Percentiles rank a stretch among this genome's conserved stretches.
Conservation (phyloP, 1,284 basidiomycete genomes). For the Spongispora temasekensis region DNA sequence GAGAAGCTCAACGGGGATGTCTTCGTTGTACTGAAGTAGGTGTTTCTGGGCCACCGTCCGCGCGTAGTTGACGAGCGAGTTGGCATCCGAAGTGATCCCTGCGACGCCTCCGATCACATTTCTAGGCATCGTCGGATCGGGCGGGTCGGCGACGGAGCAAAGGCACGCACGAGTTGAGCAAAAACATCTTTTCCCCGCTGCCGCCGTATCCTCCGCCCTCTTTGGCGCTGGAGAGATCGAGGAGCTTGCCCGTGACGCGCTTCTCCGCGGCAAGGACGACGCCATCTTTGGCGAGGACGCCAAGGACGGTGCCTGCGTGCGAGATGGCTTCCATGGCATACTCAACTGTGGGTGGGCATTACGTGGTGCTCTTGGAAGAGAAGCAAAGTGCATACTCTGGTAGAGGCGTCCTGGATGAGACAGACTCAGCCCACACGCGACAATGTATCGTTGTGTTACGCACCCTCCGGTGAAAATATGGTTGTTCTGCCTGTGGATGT, state of each 20-base stretch:
- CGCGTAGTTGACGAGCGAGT: conserved; percentile 95
- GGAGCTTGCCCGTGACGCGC: conserved; percentile 97
- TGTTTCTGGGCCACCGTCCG: conserved; percentile 90
- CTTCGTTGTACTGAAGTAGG: conserved; percentile 90
- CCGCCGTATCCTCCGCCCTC: conserved; percentile 85
- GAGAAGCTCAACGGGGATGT: conserved; percentile 96
- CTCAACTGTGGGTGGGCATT: conserved; percentile 64
- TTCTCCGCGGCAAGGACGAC: conserved; percentile 99
- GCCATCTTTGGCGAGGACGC: conserved; percentile 93
- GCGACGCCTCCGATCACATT: conserved; percentile 96
- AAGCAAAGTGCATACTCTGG: conserved; percentile 66
- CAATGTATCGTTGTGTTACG: too few species aligned
- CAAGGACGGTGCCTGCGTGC: conserved; percentile 93
- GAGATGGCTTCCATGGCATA: conserved; percentile 99
- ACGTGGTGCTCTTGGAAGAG: neutral
- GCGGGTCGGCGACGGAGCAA: neutral
- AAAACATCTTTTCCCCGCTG: conserved; percentile 97
- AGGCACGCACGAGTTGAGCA: conserved; percentile 78
- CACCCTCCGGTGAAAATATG: conserved; percentile 95
- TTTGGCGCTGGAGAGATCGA: conserved; percentile 85
- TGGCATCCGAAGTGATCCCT: conserved; percentile 95
- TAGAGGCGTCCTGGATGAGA: conserved; percentile 79
- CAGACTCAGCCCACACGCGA: too few species aligned
- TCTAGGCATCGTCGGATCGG: conserved; percentile 47
- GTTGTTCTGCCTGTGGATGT: conserved; percentile 76